Conservation (phyloP, 192 early-diverging fungal genomes). For the Gamsiella multidivaricata region DNA sequence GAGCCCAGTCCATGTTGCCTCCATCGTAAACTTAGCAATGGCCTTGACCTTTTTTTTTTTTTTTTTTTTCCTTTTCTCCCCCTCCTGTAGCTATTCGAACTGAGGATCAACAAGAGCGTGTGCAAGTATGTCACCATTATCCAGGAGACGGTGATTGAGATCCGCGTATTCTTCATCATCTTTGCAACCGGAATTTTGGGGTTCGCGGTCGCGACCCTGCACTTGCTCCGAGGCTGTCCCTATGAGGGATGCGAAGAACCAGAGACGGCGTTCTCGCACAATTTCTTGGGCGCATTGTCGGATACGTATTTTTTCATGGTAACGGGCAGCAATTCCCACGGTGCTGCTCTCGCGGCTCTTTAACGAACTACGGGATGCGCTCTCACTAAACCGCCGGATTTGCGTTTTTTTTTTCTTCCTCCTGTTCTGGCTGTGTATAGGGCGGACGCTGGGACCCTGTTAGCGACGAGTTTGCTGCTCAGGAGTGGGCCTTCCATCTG, state of each 20-base stretch:
- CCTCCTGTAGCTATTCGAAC: conserved; percentile 11
- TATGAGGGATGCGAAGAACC: neutral
- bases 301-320: too few relatives aligned
- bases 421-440: neutral
- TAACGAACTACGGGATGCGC: too few relatives aligned
- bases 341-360: too few relatives aligned
- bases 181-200: conserved; percentile 5
- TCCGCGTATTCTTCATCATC: conserved; percentile 13
- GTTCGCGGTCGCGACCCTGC: conserved; percentile 1
- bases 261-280: neutral
- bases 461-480: neutral
- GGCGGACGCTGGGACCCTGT: conserved; percentile 32
- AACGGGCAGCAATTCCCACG: too few relatives aligned
- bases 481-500: conserved; percentile 1
- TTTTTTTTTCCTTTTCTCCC: neutral
- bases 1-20: too few relatives aligned
- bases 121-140: conserved; percentile 17
- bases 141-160: conserved; percentile 4
- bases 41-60: neutral
- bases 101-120: conserved; percentile 7
- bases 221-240: neutral
- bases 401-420: neutral
- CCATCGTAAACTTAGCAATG: too few relatives aligned
- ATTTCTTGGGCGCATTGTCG: neutral
- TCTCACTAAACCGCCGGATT: neutral